A percentile compares a stretch with the other conserved stretches of the same genome.
Evolutionary conservation across 1,139 yeast genomes (phyloP).

Genomic region (Debaryomyces singareniensis): DNA sequence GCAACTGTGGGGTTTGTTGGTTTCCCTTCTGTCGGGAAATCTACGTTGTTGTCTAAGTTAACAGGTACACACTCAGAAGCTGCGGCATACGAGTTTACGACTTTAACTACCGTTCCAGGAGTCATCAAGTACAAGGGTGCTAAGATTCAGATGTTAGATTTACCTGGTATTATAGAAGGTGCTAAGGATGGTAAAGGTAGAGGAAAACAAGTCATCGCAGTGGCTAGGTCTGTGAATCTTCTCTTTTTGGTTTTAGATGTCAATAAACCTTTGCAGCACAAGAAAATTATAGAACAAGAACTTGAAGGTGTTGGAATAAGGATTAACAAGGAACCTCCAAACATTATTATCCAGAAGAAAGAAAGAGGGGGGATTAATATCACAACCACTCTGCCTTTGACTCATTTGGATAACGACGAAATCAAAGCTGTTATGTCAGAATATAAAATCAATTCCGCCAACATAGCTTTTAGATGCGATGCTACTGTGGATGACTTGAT

Average conservation of each 20-base stretch:
- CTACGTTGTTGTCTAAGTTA: conserved; percentile 75
- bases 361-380: conserved; percentile 94
- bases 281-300: conserved; percentile 88
- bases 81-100: conserved; percentile 96
- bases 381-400: conserved; percentile 87
- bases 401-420: conserved; percentile 87
- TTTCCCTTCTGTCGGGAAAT: conserved; percentile 97
- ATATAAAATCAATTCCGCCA: conserved; percentile 94
- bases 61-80: conserved; percentile 97
- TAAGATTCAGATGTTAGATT: conserved; percentile 93
- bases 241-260: conserved; percentile 92
- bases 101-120: conserved; percentile 96
- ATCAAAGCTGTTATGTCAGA: conserved; percentile 94
- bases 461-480: conserved; percentile 92
- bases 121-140: conserved; percentile 95
- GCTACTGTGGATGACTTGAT: conserved; percentile 95
- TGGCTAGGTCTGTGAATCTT: conserved; percentile 91
- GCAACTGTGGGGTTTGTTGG: conserved; percentile 98
- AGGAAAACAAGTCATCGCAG: conserved; percentile 98
- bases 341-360: conserved; percentile 82
- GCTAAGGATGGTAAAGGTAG: conserved; percentile 99
- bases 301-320: conserved; percentile 96
- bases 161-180: conserved; percentile 98
- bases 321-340: conserved; percentile 86
- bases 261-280: conserved; percentile 91